phyloP scores from a whole-genome alignment of 345 rosid genomes.

The Litchi chinensis region DNA sequence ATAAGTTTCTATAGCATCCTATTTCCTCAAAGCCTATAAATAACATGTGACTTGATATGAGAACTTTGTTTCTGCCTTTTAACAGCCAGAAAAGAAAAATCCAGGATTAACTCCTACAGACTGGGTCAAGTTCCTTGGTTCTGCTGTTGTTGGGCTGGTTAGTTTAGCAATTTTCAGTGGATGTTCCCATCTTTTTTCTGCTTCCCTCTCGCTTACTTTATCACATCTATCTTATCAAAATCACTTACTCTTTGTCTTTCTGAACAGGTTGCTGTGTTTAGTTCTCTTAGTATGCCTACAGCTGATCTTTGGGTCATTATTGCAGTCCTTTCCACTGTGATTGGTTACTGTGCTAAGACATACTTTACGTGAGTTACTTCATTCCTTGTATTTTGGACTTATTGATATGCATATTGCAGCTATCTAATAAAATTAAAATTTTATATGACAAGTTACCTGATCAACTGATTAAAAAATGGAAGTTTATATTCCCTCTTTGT shows the following conservation, averaged over 20 bases:
- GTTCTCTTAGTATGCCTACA: constrained; percentile 78
- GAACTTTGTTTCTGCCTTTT: constrained; percentile 12
- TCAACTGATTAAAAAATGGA: background rate
- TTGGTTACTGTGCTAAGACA: constrained; percentile 95
- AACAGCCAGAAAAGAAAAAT: constrained; percentile 96
- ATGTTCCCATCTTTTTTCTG: background rate
- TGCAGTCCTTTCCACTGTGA: constrained; percentile 83
- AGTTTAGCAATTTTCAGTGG: constrained; percentile 27
- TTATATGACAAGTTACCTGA: background rate
- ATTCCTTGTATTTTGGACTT: background rate
- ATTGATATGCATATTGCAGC: background rate
- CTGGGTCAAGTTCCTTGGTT: constrained; percentile 91
- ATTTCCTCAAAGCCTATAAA: constrained; percentile 10
- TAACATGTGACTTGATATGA: constrained; percentile 20
- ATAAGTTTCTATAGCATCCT: background rate
- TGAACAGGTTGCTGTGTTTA: constrained; percentile 71
- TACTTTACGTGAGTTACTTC: constrained; percentile 87
- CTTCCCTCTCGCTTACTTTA: background rate
- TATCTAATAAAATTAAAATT: background rate
- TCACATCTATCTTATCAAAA: constrained; percentile 8
- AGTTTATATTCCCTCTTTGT: background rate
- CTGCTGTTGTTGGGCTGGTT: constrained; percentile 96
- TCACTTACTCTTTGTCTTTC: constrained; percentile 12
- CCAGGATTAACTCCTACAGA: constrained; percentile 98
- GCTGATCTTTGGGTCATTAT: constrained; percentile 86